Evolutionary conservation across 139 green algal genomes (phyloP).

Genomic region (Pleodorina starrii): DNA sequence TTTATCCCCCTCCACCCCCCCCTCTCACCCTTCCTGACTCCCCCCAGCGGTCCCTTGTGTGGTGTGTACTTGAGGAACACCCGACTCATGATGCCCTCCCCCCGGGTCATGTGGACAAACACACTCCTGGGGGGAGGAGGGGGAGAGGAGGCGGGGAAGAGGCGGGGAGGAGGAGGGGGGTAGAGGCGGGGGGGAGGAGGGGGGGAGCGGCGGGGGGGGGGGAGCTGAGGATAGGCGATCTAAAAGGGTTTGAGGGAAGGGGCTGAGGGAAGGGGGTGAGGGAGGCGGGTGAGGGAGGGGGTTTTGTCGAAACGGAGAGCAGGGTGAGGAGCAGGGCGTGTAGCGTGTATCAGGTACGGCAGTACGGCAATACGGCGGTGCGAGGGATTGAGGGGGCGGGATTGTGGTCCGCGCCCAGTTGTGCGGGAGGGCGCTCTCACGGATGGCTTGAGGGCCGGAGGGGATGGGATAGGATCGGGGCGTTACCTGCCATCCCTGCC

Average conservation of each 20-base stretch:
- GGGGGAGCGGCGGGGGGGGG: not conserved
- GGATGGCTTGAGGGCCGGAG: no score
- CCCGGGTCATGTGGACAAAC: constrained; percentile 85
- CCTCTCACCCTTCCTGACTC: constrained; percentile 77
- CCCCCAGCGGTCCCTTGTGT: constrained; percentile 72
- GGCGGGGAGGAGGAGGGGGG: not conserved
- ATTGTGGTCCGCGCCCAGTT: no score
- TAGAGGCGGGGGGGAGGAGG: not conserved
- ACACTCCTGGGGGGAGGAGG: constrained; percentile 68
- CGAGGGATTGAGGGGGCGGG: no score
- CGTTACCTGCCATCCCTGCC: no score
- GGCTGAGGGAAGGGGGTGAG: not conserved
- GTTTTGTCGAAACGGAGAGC: no score
- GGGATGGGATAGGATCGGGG: no score
- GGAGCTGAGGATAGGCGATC: not conserved
- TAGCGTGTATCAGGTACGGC: no score
- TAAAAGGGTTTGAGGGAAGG: not conserved
- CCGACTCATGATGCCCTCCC: constrained; percentile 84
- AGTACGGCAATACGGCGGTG: no score
- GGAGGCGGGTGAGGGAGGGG: not conserved
- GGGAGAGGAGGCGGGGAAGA: not conserved
- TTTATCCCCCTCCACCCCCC: not conserved
- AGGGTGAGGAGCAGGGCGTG: no score
- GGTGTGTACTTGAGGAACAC: constrained; percentile 74
- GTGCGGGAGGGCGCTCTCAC: no score